Evolutionary conservation across 2,329 filamentous ascomycete genomes (phyloP), one percentile per base, ranked within the genome.

Genomic region (Claviceps citrina): DNA sequence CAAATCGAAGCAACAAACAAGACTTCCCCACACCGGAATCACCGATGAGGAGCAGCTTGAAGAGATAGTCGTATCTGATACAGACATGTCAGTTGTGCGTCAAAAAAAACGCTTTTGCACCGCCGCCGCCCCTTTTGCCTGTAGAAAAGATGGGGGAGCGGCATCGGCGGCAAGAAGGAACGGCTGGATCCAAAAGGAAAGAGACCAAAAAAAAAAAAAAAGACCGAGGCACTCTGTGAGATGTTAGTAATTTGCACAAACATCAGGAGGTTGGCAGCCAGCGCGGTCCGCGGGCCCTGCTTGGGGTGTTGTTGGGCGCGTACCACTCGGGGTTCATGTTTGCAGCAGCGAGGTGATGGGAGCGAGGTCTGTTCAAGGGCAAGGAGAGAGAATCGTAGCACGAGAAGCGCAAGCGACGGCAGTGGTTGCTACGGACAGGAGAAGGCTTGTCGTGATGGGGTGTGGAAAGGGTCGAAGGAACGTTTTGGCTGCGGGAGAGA

Each of bases 21-120:
- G 91, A 98, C 81, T 98, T 98, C 81, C 91, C 91, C 59, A 98
- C 91, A 78, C 91, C 91, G 64, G 91, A 98, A 66, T 98, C 91
- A 67, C 91, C 91, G 78, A 98, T 98, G 72, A 98, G 89, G 67
- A 98, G 84, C 52, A 98, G 86, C 80, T 98, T 98, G 80, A 98
- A 98, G 60, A 98, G 86, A 67, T 98, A 98, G 65, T 98, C 91
- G 83, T 98, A 98, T 91, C 91, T 96, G 60, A 39, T 40, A 40
- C 31, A 38, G 41, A 42, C 16, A 39, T 26, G 52, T 58, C 45
- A 58, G 53, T 22, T 35, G 36, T 15, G 5, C 8, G 6, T 7
- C 26, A 18, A 25, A 10, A 16, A 33, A 5, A 12, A 19, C 12
- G 12, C 4, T 18, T 5, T 31, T 16, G 12, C 4, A 7, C 31